Evolutionary conservation across 768 basidiomycete genomes (phyloP).

Genomic region (Tylopilus felleus): DNA sequence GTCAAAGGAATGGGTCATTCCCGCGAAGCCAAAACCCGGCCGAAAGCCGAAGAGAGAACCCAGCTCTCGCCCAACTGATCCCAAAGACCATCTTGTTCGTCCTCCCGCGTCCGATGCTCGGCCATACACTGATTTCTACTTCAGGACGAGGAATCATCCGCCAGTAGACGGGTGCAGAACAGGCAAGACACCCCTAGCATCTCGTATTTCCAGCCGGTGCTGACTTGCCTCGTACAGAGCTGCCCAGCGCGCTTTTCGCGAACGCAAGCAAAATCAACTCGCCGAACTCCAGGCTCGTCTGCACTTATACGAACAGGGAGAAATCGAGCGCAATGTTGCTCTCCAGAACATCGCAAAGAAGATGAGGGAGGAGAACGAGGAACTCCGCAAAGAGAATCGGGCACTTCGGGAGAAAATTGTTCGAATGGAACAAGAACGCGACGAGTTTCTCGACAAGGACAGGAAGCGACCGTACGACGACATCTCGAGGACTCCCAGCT

Average conservation of each 20-base stretch:
- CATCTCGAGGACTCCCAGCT: slow-evolving; percentile 33
- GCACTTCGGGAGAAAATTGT: slow-evolving; percentile 51
- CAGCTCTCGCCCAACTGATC: slow-evolving; percentile 10
- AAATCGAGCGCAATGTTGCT: slow-evolving; percentile 82
- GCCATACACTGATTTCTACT: slow-evolving; percentile 5
- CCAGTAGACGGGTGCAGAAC: slow-evolving; percentile 68
- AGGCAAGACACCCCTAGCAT: slow-evolving; percentile 40
- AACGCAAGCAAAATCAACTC: slow-evolving; percentile 85
- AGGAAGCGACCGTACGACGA: slow-evolving; percentile 61
- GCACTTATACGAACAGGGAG: slow-evolving; percentile 85
- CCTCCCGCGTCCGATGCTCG: neutral
- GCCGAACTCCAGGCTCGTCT: slow-evolving; percentile 84
- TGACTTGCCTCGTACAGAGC: slow-evolving; percentile 47
- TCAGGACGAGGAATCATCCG: slow-evolving; percentile 50
- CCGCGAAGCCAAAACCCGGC: slow-evolving; percentile 82
- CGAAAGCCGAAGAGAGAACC: slow-evolving; percentile 81
- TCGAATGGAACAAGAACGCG: slow-evolving; percentile 39
- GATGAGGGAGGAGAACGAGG: slow-evolving; percentile 84
- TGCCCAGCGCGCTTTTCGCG: slow-evolving; percentile 86
- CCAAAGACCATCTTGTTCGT: slow-evolving; percentile 51
- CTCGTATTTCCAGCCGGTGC: neutral
- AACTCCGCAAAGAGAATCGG: slow-evolving; percentile 63
- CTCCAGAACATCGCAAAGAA: slow-evolving; percentile 80
- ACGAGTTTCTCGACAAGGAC: slow-evolving; percentile 34
- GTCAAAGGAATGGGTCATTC: slow-evolving; percentile 88